A percentile compares a stretch with the other conserved stretches of the same genome.
Conservation (phyloP, 345 rosid species). For the Physaria fendleri region DNA sequence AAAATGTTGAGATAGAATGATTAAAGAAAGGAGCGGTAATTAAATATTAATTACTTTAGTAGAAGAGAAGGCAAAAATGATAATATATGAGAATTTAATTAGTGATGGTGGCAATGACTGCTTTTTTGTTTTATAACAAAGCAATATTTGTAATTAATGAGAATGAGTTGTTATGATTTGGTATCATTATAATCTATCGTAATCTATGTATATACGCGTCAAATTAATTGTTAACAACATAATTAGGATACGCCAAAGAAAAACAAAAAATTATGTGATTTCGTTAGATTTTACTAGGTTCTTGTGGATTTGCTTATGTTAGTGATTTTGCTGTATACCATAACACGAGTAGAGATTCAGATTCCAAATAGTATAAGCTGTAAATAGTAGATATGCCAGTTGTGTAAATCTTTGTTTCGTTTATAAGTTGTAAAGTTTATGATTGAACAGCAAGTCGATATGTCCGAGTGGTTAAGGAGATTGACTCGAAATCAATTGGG, state of each 20-base stretch:
- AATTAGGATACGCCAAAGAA: too few relatives aligned
- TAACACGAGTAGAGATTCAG: too few relatives aligned
- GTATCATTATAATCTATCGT: conserved; percentile 13
- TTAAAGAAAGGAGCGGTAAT: not conserved
- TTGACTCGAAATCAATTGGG: conserved; percentile 99
- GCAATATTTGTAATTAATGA: conserved; percentile 4
- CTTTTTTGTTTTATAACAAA: conserved; percentile 9
- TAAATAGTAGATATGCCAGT: too few relatives aligned
- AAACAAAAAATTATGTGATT: not conserved
- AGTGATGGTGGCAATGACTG: conserved; percentile 10
- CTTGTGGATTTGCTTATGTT: too few relatives aligned
- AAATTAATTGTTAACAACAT: not conserved
- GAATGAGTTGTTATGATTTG: conserved; percentile 14
- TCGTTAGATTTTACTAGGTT: not conserved
- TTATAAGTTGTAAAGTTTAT: too few relatives aligned
- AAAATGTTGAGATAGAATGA: conserved; percentile 10
- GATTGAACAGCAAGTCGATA: too few relatives aligned
- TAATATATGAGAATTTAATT: not conserved
- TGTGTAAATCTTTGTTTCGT: too few relatives aligned
- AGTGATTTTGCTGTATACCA: too few relatives aligned
- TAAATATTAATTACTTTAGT: conserved; percentile 4
- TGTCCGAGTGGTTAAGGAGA: conserved; percentile 28
- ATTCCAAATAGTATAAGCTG: too few relatives aligned
- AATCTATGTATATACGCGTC: not conserved
- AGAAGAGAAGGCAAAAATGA: not conserved